Evolutionary conservation across 2,329 filamentous ascomycete genomes (phyloP).

Genomic region (Scedosporium apiospermum): DNA sequence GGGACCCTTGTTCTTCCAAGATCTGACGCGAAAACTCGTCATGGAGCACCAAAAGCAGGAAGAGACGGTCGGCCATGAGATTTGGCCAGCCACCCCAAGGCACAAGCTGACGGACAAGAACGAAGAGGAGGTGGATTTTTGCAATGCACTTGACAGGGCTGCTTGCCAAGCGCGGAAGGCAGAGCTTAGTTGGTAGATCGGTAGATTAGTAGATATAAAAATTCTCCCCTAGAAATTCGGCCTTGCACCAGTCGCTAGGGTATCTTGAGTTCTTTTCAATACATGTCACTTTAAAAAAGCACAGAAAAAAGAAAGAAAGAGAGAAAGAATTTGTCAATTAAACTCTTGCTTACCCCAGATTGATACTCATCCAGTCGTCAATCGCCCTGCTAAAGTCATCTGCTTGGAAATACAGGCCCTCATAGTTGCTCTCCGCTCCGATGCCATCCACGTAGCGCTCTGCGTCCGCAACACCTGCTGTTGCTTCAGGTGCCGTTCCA

Average conservation of each 20-base stretch:
- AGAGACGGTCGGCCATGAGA: slow-evolving; percentile 15
- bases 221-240: background rate
- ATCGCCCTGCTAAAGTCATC: slow-evolving; percentile 25
- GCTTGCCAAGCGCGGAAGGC: slow-evolving; percentile 6
- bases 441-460: slow-evolving; percentile 14
- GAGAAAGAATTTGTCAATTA: background rate
- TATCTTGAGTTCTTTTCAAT: background rate
- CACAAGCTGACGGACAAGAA: slow-evolving; percentile 17
- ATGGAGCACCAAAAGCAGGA: slow-evolving; percentile 17
- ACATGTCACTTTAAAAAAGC: background rate
- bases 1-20: slow-evolving; percentile 36
- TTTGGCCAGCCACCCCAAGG: slow-evolving; percentile 18
- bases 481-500: background rate
- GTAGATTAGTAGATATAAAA: background rate
- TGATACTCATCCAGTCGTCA: slow-evolving; percentile 22
- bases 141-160: slow-evolving; percentile 14
- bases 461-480: slow-evolving; percentile 9
- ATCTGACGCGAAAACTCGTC: slow-evolving; percentile 15
- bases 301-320: too few relatives aligned
- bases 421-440: slow-evolving; percentile 13
- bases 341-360: slow-evolving; percentile 5
- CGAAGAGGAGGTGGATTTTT: slow-evolving; percentile 19
- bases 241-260: background rate
- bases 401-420: slow-evolving; percentile 21
- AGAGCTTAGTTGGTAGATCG: slow-evolving; percentile 13